Evolutionary conservation across 2,329 filamentous ascomycete genomes (phyloP).

Genomic region (Xylaria sp.): DNA sequence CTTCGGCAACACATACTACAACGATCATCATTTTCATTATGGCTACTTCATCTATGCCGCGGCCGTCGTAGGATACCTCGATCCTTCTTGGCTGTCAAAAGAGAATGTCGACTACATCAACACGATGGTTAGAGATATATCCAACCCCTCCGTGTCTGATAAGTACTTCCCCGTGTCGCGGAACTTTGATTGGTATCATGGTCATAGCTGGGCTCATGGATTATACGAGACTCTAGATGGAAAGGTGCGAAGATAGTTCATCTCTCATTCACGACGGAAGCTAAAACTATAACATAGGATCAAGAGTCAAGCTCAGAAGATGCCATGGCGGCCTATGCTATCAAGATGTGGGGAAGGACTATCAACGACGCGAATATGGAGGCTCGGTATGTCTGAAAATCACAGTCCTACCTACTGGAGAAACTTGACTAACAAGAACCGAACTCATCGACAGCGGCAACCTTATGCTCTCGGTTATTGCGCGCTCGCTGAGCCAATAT

Average conservation of each 20-base stretch:
- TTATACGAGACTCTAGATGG: slow-evolving; percentile 76
- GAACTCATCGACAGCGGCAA: slow-evolving; percentile 66
- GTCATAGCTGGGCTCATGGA: slow-evolving; percentile 92
- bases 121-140: slow-evolving; percentile 81
- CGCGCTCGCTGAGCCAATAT: slow-evolving; percentile 79
- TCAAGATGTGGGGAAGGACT: slow-evolving; percentile 93
- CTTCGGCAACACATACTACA: slow-evolving; percentile 91
- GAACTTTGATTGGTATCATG: slow-evolving; percentile 92
- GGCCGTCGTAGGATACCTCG: slow-evolving; percentile 82
- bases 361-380: slow-evolving; percentile 82
- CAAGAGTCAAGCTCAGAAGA: slow-evolving; percentile 93
- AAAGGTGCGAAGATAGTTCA: slow-evolving; percentile 59
- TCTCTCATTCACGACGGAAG: not conserved
- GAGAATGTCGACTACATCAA: slow-evolving; percentile 84
- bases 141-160: slow-evolving; percentile 79
- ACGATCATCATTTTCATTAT: slow-evolving; percentile 80
- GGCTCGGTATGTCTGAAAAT: slow-evolving; percentile 62
- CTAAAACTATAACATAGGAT: slow-evolving; percentile 54
- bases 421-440: not conserved
- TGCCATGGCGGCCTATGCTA: slow-evolving; percentile 82
- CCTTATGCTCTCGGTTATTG: slow-evolving; percentile 82
- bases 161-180: slow-evolving; percentile 83
- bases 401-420: not conserved
- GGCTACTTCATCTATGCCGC: slow-evolving; percentile 91
- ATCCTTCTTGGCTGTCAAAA: slow-evolving; percentile 74